Evolutionary conservation across 768 basidiomycete genomes (phyloP), one percentile per base, ranked within the genome.

Genomic region (Leccinum ochraceum): DNA sequence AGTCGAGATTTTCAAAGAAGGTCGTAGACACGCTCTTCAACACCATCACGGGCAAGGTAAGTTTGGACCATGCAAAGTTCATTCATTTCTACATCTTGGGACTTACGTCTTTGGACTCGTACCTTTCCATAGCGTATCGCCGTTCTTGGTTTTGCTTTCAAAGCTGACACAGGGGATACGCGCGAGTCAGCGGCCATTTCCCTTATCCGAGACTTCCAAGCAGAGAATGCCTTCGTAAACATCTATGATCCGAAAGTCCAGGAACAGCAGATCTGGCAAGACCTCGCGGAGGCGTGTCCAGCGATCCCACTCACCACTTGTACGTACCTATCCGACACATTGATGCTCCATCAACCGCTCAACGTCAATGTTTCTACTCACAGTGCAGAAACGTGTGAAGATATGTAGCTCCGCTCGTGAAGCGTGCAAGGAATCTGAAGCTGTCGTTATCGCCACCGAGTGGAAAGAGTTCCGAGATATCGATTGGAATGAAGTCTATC

Each of bases 1-100:
- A 98, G 84, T 80, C 85, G 63, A 81, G 97, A 55, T 99, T 99
- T 83, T 92, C 94, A 46, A 93, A 95, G 78, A 86, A 89, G 55
- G 95, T 99, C 63, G 95, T 99, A 44, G 94, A 97, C 76, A 94
- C 93, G 14, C 86, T 99, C 60, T 99, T 99, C 86, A 98, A 95
- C 76, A 99, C 97, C 55, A 95, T 97, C 73, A 96, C 94, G 22
- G 88, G 90, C 79, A 95, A 96, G 84, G 92, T 90, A 60, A 22
- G 80, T 68, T n/a, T 30, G 17, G 20, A 37, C 14, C 36, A 24
- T 42, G 28, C 3, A n/a, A 34, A 6, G 8, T 13, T 13, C 46
- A 17, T 24, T 28, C 53, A 28, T 39, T 53, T 51, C 59, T 59
- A 24, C 50, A n/a, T 26, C 62, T 44, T 67, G 62, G 22, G 63